Evolutionary conservation across 1,284 basidiomycete species (phyloP).

Genomic region (Trametes versicolor): DNA sequence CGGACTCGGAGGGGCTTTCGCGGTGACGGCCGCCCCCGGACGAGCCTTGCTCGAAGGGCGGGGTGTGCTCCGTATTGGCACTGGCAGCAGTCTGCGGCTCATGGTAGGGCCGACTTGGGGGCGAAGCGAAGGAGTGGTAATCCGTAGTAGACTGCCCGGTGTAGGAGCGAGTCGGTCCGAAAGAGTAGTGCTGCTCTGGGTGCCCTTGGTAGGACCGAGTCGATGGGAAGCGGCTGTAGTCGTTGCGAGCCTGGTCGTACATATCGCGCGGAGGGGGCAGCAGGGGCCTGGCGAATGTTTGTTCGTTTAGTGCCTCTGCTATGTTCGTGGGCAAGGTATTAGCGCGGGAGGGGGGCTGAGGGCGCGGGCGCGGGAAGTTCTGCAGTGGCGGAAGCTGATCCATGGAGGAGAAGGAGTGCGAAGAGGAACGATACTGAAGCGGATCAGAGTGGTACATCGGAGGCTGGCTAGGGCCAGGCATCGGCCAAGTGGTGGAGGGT

Average conservation of each 20-base stretch:
- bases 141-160: too few relatives aligned
- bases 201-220: neutral
- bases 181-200: neutral
- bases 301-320: constrained; percentile 12
- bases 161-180: too few relatives aligned
- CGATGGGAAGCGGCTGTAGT: constrained; percentile 22
- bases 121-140: too few relatives aligned
- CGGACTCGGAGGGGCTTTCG: constrained; percentile 19
- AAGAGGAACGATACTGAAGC: neutral
- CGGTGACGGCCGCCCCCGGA: constrained; percentile 22
- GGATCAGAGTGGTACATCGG: too few relatives aligned
- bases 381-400: constrained; percentile 45
- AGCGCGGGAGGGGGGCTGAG: neutral
- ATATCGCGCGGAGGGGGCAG: constrained; percentile 1
- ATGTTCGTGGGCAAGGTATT: constrained; percentile 15
- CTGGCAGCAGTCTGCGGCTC: too few relatives aligned
- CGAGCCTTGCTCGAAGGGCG: constrained; percentile 25
- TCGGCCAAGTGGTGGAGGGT: too few relatives aligned
- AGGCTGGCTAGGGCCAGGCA: too few relatives aligned
- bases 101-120: too few relatives aligned
- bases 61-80: neutral
- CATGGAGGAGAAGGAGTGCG: constrained; percentile 37
- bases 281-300: constrained; percentile 1
- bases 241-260: constrained; percentile 18
- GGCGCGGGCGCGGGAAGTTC: constrained; percentile 15